Base-by-base conservation (phyloP, 2,329 filamentous ascomycete species). In the Chrysoporthe austroafricana region DNA sequence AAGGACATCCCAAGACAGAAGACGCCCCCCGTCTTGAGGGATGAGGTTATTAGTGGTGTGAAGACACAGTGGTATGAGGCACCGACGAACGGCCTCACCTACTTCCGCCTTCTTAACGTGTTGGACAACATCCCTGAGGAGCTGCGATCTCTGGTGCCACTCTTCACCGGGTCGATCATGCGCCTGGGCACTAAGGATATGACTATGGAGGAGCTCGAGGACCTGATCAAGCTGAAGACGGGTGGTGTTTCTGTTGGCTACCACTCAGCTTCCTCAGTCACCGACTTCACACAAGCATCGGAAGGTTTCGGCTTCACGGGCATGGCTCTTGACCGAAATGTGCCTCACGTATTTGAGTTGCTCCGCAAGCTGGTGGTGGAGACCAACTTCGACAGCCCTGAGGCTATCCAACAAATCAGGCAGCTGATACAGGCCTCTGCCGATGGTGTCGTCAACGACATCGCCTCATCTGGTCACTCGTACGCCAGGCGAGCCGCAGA, bases 161-260 rank as follows among this genome's bases (percentile, higher is more conserved):
- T 99, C 0, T 98, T 98, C 76, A 94, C 92, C 16, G 94, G 97
- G 76, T 90, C 92, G 48, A 90, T 99, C 70, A 96, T 97, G 91
- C 91, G 96, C 26, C 86, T 99, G 9, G 96, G 96, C 16, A 99
- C 95, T 2, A 91, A 91, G 73, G 87, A 90, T 69, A 92, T 92
- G 84, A 89, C 90, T 0, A 97, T 97, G 91, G 96, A 97, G 77
- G 90, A 97, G 77, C 87, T 98, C 63, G 96, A 99, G 78, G 96
- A 98, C 75, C 80, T 94, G 66, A 97, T 99, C 78, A 98, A 98
- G 78, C 85, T 98, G 42, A 97, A 96, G 81, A 98, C 96, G 1
- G 96, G 96, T 26, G 96, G 96, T 11, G 87, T 99, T 48, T 92
- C 90, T 2, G 89, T 96, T 18, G 90, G 91, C 1, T 94, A 97